Evolutionary conservation across 2,329 filamentous ascomycete species (phyloP), one percentile per base, ranked within the genome.

Genomic region (Paraconiothyrium sp.): DNA sequence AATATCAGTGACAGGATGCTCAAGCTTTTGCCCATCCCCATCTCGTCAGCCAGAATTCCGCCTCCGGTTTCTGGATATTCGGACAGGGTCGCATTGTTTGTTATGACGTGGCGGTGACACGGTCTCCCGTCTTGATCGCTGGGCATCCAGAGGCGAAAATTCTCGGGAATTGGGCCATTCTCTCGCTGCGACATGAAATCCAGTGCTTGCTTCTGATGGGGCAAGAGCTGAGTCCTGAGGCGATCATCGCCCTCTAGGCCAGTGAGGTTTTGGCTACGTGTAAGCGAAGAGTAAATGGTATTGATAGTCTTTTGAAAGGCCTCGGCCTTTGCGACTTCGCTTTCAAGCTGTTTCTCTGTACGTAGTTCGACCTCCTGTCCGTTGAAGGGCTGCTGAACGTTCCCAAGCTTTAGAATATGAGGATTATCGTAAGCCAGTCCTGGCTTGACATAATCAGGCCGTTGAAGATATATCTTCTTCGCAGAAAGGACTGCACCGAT

Each of bases 11-110:
- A 82, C 10, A 88, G 78, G 0, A 84, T 81, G 2, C 84, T 84
- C 7, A 87, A 76, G 0, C 86, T 83, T 66, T 89, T 89, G 0
- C 86, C 86, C 77, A 88, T 81, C 0, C 86, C 86, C 86, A 88
- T 88, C 60, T 88, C 86, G 67, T 89, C 86, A 0, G 86, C 86
- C 1, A 88, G 67, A n/a, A 89, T 84, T 0, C 84, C 84, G 41
- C 76, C 82, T 14, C 75, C 74, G 2, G 63, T 75, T 50, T 79
- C 75, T 10, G 44, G 48, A 1, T 65, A 67, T 5, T 64, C 60
- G n/a, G 65, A 41, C 41, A 58, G 54, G 14, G 57, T 64, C 24
- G 64, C 74, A 0, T 65, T 69, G 14, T 76, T 79, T 4, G 81
- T 84, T 59, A 84, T 79, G 16, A 63, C 65, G 60, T 83, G 81